Conservation (phyloP, 108 stramenopile species). For the Pseudonitzschia multiseries region DNA sequence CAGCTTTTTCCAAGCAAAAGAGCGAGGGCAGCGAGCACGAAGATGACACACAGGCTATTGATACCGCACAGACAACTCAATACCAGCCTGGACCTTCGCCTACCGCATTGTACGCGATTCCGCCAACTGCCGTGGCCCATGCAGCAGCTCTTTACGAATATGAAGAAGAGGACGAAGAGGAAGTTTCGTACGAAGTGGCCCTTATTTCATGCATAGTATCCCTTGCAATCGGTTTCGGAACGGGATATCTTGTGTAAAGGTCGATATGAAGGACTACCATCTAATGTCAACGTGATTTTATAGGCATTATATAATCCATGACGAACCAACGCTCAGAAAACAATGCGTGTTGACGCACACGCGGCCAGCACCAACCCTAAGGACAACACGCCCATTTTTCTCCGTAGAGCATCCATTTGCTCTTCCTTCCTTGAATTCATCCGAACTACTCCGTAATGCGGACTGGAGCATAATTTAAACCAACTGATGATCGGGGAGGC, state of each 20-base stretch:
- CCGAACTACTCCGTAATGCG: background rate
- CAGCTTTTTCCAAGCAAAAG: background rate
- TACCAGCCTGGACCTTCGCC: background rate
- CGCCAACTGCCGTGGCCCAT: background rate
- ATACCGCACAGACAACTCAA: background rate
- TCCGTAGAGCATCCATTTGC: background rate
- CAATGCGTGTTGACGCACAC: background rate
- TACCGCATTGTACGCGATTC: background rate
- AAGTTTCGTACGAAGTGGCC: conserved; percentile 75
- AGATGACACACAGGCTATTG: background rate
- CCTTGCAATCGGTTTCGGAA: conserved; percentile 82
- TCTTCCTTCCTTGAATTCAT: background rate
- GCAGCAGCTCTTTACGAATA: conserved; percentile 17
- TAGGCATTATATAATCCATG: background rate
- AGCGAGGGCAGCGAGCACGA: background rate
- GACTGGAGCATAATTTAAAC: background rate
- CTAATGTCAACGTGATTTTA: conserved; percentile 4
- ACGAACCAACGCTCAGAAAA: background rate
- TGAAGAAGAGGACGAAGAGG: conserved; percentile 58
- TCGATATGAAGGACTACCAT: background rate
- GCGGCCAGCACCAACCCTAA: background rate
- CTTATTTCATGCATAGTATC: conserved; percentile 79
- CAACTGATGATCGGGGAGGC: background rate
- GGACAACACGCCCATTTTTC: conserved; percentile 15
- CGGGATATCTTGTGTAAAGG: conserved; percentile 74